Conservation (phyloP, 495 filamentous ascomycete genomes). For the Xanthoparmelia taractica region DNA sequence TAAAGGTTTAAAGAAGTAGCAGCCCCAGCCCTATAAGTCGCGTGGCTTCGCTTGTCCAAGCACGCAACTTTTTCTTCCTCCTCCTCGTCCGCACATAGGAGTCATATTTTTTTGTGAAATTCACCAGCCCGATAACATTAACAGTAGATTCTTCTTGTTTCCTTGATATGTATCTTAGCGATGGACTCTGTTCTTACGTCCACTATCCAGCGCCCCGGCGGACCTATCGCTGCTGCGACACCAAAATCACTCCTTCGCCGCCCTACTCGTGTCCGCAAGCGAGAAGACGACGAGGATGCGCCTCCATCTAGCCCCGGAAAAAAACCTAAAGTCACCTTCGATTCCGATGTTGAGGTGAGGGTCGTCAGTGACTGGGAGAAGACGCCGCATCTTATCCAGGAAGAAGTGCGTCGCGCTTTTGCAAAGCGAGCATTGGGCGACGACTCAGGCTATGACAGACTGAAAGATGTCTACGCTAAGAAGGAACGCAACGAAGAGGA, state of each 20-base stretch:
- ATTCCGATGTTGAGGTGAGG: conserved; percentile 58
- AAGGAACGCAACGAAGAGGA: conserved; percentile 40
- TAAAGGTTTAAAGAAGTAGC: too few relatives aligned
- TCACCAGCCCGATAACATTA: not conserved
- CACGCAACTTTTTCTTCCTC: not conserved
- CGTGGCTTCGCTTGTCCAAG: not conserved
- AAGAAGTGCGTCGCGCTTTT: conserved; percentile 67
- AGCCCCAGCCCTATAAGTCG: conserved; percentile 5
- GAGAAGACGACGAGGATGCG: conserved; percentile 34
- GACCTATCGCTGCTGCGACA: conserved; percentile 6
- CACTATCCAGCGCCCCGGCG: conserved; percentile 9
- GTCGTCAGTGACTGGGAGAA: conserved; percentile 52
- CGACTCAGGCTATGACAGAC: conserved; percentile 59
- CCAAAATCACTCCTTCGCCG: conserved; percentile 19
- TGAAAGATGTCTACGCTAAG: conserved; percentile 60
- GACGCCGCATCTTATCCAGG: conserved; percentile 51
- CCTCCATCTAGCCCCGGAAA: conserved; percentile 43
- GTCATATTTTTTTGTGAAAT: not conserved
- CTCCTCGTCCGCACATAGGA: not conserved
- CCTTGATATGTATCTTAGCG: conserved; percentile 10
- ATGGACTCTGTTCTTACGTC: conserved; percentile 4
- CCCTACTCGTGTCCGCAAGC: conserved; percentile 25
- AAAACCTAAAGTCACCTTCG: conserved; percentile 66
- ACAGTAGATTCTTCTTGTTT: not conserved
- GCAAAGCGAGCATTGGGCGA: conserved; percentile 59